Base-by-base conservation (phyloP, 139 green algal species). In the Yamagishiella unicocca region DNA sequence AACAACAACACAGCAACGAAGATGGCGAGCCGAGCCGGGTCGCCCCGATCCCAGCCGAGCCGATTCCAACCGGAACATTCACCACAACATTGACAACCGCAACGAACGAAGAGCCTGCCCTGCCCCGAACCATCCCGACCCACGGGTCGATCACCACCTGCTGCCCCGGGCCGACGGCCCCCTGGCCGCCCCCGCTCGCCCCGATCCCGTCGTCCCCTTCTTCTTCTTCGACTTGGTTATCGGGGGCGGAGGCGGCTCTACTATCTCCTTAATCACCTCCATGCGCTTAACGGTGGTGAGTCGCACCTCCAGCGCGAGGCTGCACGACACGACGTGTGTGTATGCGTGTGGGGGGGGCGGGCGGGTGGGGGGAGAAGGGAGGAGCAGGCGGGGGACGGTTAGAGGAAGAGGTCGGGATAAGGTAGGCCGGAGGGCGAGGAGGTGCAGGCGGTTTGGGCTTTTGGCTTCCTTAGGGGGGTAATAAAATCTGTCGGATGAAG, bases 211-310 rank as follows among this genome's bases (percentile, higher is more conserved):
- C 35, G 25, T 35, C 17, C 66, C 55, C 79, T 86, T 86, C 64
- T 67, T 86, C 80, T 77, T 77, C 17, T 74, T 58, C 21, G 58
- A n/a, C 61, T 86, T 86, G 43, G 79, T 40, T 0, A 68, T 38
- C 10, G 80, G 80, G 43, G 80, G 43, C 31, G 80, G 80, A 31
- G 80, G 80, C 43, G 80, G 22, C 43, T 61, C 80, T 43, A 86
- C 80, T n/a, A 86, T 8, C 61, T 86, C 61, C 42, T 53, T n/a
- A 43, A 10, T 62, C n/a, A 8, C 43, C 62, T 86, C 80, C 1
- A 21, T 77, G 62, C 80, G 80, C 3, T 0, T 50, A 0, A 86
- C 45, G 14, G 45, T 4, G 31, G 24, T 25, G 21, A 86, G 62
- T 8, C 62, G 64, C 37, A 78, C 62, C 80, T 86, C 80, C 31